Evolutionary conservation across 768 basidiomycete species (phyloP), one percentile per base, ranked within the genome.

Genomic region (Calocera viscosa): DNA sequence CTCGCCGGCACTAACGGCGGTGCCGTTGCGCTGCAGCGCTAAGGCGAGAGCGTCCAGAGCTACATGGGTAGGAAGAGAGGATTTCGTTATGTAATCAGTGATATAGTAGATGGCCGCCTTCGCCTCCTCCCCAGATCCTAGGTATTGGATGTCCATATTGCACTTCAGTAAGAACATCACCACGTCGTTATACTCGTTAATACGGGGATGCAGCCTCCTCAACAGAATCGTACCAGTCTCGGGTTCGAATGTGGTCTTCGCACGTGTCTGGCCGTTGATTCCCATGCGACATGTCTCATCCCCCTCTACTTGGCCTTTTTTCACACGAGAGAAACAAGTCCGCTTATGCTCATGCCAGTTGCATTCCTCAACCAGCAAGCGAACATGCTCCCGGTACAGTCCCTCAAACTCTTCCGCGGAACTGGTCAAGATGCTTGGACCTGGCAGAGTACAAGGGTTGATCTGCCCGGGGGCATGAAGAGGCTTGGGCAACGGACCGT

Each of bases 31-130:
- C n/a, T 69, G 67, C 0, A 79, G 69, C 2, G 80, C 75, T 0
- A 73, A 22, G 49, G 78, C 76, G 2, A 81, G 64, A 0, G 79
- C 76, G 1, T 78, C 75, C 70, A 72, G 80, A 0, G 78, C 67
- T 24, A 80, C 76, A 70, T 82, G 78, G 0, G 76, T 69, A 39
- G 79, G 79, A 10, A 82, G 67, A 47, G 78, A 74, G 0, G 76
- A 67, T 65, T 83, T 83, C 0, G 80, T 78, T 14, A 82, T 81
- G 64, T 83, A 82, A 66, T 82, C 75, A 0, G 81, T 82, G n/a
- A 82, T 79, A 64, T 82, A 83, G 66, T 79, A 80, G 2, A 79
- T 39, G 0, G 80, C 67, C 0, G 81, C 80, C 65, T 82, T 81
- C 1, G 79, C 79, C 0, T 74, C 67, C 2, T 70, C 41, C 0